Conservation (phyloP, 2,329 filamentous ascomycete genomes). For the Pyrenophora graminea region DNA sequence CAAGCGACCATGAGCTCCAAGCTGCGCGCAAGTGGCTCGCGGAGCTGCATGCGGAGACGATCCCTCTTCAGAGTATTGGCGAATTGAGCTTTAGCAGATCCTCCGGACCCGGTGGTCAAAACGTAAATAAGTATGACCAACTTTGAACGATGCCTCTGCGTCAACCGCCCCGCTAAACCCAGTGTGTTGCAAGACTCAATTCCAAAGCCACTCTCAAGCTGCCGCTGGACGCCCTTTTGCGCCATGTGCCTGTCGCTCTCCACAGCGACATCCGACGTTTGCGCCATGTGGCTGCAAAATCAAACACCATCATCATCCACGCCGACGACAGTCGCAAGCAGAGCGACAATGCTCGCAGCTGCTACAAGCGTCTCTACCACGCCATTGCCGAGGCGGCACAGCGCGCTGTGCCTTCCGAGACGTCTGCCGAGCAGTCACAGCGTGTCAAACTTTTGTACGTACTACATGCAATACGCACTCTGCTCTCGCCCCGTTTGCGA, state of each 20-base stretch:
- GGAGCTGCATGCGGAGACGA: slow-evolving; percentile 56
- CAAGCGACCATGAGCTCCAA: slow-evolving; percentile 37
- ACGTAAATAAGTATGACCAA: slow-evolving; percentile 66
- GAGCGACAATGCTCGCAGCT: slow-evolving; percentile 62
- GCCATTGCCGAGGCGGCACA: slow-evolving; percentile 58
- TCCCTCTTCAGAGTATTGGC: slow-evolving; percentile 59
- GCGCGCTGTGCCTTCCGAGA: slow-evolving; percentile 62
- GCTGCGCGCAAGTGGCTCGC: slow-evolving; percentile 62
- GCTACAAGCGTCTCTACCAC: slow-evolving; percentile 62
- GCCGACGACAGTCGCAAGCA: slow-evolving; percentile 67
- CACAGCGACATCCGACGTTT: slow-evolving; percentile 57
- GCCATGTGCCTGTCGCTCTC: slow-evolving; percentile 58
- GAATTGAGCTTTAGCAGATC: slow-evolving; percentile 66
- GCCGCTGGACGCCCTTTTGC: slow-evolving; percentile 56
- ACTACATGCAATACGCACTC: too few relatives aligned
- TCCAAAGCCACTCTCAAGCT: slow-evolving; percentile 69
- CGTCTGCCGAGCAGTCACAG: slow-evolving; percentile 59
- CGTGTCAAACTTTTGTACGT: slow-evolving; percentile 63
- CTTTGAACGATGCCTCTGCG: slow-evolving; percentile 7
- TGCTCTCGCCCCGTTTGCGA: slow-evolving; percentile 27
- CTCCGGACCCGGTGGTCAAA: slow-evolving; percentile 68
- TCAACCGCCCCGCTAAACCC: slow-evolving; percentile 26
- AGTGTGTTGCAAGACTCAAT: slow-evolving; percentile 61
- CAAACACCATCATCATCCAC: slow-evolving; percentile 63
- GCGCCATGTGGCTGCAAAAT: slow-evolving; percentile 60